Percentiles rank a stretch among this genome's conserved stretches.
Conservation (phyloP, 1,139 yeast species). For the Trichomonascaceae sp. region DNA sequence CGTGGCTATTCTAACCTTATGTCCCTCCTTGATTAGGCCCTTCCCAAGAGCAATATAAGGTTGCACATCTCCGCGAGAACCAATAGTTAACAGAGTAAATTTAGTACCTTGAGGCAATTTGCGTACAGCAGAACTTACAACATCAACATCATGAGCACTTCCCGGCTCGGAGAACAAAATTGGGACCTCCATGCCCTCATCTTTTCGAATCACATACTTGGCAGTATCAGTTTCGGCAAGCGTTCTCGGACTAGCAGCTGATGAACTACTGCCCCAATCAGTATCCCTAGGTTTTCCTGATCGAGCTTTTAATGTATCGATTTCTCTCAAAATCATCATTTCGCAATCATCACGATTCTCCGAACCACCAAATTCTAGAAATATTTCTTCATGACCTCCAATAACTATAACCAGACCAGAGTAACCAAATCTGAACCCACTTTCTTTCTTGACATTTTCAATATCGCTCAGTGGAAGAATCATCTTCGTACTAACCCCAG, state of each 20-base stretch:
- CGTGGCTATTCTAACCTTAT: constrained; percentile 74
- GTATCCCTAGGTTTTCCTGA: neutral
- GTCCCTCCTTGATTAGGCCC: constrained; percentile 75
- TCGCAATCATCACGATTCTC: constrained; percentile 71
- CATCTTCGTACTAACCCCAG: constrained; percentile 77
- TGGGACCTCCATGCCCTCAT: constrained; percentile 5
- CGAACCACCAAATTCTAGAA: constrained; percentile 66
- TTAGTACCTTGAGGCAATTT: constrained; percentile 24
- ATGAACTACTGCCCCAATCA: neutral
- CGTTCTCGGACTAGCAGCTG: neutral
- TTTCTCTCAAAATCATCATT: constrained; percentile 43
- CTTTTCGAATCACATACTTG: constrained; percentile 2
- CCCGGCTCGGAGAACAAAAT: neutral
- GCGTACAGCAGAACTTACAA: neutral
- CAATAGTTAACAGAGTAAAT: constrained; percentile 77
- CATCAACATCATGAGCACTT: neutral
- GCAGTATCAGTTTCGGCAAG: constrained; percentile 6
- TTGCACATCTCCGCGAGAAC: constrained; percentile 94
- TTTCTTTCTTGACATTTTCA: constrained; percentile 60
- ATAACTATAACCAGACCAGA: constrained; percentile 63
- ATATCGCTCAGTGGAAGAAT: constrained; percentile 71
- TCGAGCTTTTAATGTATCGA: constrained; percentile 39
- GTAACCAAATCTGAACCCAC: constrained; percentile 60
- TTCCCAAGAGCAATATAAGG: constrained; percentile 89
- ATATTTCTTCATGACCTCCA: constrained; percentile 69